Conservation (phyloP, 2,329 filamentous ascomycete species). For the Magnaporthales sp. region DNA sequence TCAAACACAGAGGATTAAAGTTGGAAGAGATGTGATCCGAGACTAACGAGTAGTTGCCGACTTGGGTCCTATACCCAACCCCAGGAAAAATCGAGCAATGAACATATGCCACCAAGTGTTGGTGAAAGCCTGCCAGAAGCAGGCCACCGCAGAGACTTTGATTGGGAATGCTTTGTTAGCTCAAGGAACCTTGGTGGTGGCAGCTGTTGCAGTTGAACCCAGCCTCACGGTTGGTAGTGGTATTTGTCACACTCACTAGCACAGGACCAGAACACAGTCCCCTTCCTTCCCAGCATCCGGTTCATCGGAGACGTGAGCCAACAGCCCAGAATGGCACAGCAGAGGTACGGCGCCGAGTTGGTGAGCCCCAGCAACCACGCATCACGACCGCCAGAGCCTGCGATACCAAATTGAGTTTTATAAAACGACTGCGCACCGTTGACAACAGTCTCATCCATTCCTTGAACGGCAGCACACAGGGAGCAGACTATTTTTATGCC, state of each 20-base stretch:
- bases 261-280: constrained; percentile 63
- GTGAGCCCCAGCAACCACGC: constrained; percentile 34
- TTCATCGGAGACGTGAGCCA: constrained; percentile 67
- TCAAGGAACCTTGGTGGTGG: background rate
- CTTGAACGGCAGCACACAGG: constrained; percentile 61
- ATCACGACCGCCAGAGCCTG: constrained; percentile 24
- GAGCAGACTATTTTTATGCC: constrained; percentile 40
- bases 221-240: background rate
- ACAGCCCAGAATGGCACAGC: constrained; percentile 60
- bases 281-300: constrained; percentile 58
- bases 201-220: too few species aligned
- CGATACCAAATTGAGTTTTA: constrained; percentile 50
- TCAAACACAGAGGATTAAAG: background rate
- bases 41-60: constrained; percentile 49
- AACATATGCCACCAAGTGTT: constrained; percentile 58
- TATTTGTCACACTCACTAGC: constrained; percentile 21
- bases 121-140: constrained; percentile 38
- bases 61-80: constrained; percentile 63
- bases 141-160: constrained; percentile 9
- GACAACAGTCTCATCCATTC: constrained; percentile 64
- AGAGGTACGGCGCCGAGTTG: constrained; percentile 55
- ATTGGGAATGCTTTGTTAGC: background rate
- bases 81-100: constrained; percentile 59
- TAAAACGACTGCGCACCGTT: constrained; percentile 57
- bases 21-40: constrained; percentile 14